phyloP scores from a whole-genome alignment of 805 yeast species.

The Blastobotrys terrestris region DNA sequence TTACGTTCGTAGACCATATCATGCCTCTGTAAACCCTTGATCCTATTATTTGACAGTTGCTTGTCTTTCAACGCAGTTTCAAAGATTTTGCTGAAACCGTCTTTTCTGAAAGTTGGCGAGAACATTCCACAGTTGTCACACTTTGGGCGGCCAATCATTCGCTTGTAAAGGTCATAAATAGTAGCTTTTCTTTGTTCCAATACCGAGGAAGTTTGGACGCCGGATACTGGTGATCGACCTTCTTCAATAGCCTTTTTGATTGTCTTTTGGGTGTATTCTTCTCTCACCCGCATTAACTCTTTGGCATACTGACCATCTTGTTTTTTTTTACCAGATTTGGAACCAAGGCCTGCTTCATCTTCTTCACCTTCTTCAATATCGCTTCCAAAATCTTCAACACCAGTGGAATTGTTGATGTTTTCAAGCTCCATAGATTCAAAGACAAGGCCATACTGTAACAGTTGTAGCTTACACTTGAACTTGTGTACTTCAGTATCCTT shows the following conservation, averaged over 20 bases:
- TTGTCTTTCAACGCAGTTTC: constrained; percentile 81
- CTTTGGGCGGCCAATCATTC: constrained; percentile 66
- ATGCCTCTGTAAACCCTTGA: constrained; percentile 70
- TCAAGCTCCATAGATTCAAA: constrained; percentile 74
- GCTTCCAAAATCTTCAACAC: constrained; percentile 39
- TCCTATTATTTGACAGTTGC: constrained; percentile 68
- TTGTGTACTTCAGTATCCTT: constrained; percentile 64
- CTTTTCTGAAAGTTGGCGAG: constrained; percentile 91
- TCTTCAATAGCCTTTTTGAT: constrained; percentile 69
- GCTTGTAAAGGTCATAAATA: constrained; percentile 66
- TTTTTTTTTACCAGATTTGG: constrained; percentile 12
- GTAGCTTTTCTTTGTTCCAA: constrained; percentile 75
- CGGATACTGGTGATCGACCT: constrained; percentile 61
- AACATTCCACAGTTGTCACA: constrained; percentile 96
- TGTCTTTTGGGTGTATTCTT: constrained; percentile 60
- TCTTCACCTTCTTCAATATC: constrained; percentile 42
- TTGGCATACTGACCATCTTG: constrained; percentile 31
- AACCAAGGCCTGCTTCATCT: constrained; percentile 26
- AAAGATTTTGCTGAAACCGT: constrained; percentile 87
- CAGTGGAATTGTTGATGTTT: constrained; percentile 40
- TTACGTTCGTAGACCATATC: constrained; percentile 50
- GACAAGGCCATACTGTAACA: constrained; percentile 83
- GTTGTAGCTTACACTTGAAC: constrained; percentile 66
- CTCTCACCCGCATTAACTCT: constrained; percentile 55
- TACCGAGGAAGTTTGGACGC: constrained; percentile 77